Evolutionary conservation across 768 basidiomycete species (phyloP).

Genomic region (Naematelia aurantialba): DNA sequence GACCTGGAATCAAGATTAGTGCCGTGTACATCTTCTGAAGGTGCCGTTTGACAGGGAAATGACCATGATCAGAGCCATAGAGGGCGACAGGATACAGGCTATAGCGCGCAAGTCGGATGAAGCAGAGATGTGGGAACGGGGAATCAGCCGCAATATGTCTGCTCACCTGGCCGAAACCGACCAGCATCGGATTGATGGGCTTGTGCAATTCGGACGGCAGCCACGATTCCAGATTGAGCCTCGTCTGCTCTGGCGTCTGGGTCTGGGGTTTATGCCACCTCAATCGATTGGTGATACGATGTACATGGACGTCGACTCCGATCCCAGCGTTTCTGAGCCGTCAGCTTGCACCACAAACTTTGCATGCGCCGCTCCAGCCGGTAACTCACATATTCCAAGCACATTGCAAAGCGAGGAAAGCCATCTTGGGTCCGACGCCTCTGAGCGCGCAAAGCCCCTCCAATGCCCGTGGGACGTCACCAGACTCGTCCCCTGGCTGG

Average conservation of each 20-base stretch:
- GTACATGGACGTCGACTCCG: conserved; percentile 94
- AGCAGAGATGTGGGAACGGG: too few species aligned
- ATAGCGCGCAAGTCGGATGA: too few species aligned
- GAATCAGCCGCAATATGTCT: too few species aligned
- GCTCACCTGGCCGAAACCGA: conserved; percentile 48
- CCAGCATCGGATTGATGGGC: conserved; percentile 48
- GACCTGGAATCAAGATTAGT: neutral
- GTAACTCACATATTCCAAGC: conserved; percentile 73
- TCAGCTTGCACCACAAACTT: too few species aligned
- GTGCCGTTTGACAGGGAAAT: too few species aligned
- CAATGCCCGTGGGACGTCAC: conserved; percentile 82
- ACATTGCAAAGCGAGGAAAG: conserved; percentile 72
- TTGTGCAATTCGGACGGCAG: conserved; percentile 44
- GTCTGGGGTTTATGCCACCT: conserved; percentile 87
- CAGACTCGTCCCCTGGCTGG: conserved; percentile 53
- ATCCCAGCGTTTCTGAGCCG: conserved; percentile 72
- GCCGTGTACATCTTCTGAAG: too few species aligned
- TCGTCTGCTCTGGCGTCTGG: conserved; percentile 80
- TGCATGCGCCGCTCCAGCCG: neutral
- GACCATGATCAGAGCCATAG: neutral
- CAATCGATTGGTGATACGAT: conserved; percentile 86
- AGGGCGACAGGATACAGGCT: neutral
- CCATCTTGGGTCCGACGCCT: conserved; percentile 97
- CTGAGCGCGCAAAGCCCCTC: conserved; percentile 81
- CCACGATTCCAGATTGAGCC: conserved; percentile 53